Percentiles rank a stretch among this genome's conserved stretches.
phyloP scores from a whole-genome alignment of 2,329 filamentous ascomycete genomes.

The Dothistroma pini region DNA sequence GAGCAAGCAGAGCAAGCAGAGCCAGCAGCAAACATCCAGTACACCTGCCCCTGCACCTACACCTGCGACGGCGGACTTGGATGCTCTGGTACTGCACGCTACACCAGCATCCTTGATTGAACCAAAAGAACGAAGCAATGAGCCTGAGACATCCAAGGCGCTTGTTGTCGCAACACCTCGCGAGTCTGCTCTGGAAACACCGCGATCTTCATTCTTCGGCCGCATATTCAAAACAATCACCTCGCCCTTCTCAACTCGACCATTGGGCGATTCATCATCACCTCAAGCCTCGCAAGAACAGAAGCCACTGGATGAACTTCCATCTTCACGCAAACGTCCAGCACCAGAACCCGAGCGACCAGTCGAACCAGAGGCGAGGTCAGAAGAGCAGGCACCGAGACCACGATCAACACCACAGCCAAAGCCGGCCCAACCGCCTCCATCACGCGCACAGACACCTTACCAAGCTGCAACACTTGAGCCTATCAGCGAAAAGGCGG shows the following conservation, averaged over 20 bases:
- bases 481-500: constrained; percentile 27
- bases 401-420: constrained; percentile 2
- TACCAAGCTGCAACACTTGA: constrained; percentile 15
- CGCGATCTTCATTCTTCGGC: constrained; percentile 14
- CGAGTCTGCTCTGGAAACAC: constrained; percentile 1
- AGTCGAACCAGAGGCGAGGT: background rate
- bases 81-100: background rate
- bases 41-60: background rate
- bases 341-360: constrained; percentile 17
- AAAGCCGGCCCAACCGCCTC: constrained; percentile 9
- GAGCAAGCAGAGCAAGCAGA: background rate
- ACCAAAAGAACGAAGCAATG: background rate
- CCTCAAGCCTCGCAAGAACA: constrained; percentile 4
- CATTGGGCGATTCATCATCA: background rate
- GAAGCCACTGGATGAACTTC: constrained; percentile 16
- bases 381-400: constrained; percentile 5
- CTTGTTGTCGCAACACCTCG: background rate
- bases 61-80: background rate
- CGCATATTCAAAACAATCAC: constrained; percentile 15
- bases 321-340: constrained; percentile 24
- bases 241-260: constrained; percentile 14
- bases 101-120: background rate
- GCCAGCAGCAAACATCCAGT: constrained; percentile 1
- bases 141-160: background rate
- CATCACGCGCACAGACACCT: constrained; percentile 8